These are phyloP conservation scores for Saccharum officinarum DNA, from an alignment of 176 grass and related monocot genomes.

Conservation along the genomic window DNA sequence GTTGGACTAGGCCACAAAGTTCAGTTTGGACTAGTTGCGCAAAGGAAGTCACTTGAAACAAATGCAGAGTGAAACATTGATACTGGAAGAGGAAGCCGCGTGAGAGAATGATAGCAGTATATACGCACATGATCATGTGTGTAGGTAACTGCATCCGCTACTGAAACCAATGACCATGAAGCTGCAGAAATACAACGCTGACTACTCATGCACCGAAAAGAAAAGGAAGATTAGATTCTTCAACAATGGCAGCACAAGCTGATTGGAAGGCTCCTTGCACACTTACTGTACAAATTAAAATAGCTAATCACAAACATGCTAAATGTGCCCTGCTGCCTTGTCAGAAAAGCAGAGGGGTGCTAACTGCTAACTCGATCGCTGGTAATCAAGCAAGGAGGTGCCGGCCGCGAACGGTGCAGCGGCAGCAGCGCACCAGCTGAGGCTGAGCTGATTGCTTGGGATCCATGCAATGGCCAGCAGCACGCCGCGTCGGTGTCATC, in stretches of 20 bases:
- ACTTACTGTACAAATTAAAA: no score
- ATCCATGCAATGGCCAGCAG: conserved; percentile 26
- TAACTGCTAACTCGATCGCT: not conserved
- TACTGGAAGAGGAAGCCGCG: no score
- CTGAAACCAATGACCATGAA: no score
- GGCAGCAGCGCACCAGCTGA: not conserved
- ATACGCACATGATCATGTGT: no score
- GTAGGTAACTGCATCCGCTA: no score
- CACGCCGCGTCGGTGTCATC: not conserved
- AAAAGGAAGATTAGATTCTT: not conserved
- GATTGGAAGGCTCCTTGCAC: not conserved
- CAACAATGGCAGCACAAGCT: not conserved
- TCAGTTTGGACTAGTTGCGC: conserved; percentile 35
- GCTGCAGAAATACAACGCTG: not conserved
- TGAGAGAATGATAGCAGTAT: no score
- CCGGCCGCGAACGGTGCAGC: not conserved
- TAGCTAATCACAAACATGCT: not conserved
- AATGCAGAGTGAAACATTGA: no score
- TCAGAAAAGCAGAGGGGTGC: not conserved
- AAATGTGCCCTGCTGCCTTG: conserved; percentile 21
- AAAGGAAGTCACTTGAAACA: no score
- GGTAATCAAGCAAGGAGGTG: not conserved
- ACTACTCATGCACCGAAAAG: not conserved
- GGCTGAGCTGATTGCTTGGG: conserved; percentile 14
- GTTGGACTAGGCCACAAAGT: conserved; percentile 32